A percentile compares a stretch with the other conserved stretches of the same genome.
Evolutionary conservation across 75 land plant species (phyloP).

Genomic region (Sequoia sempervirens): DNA sequence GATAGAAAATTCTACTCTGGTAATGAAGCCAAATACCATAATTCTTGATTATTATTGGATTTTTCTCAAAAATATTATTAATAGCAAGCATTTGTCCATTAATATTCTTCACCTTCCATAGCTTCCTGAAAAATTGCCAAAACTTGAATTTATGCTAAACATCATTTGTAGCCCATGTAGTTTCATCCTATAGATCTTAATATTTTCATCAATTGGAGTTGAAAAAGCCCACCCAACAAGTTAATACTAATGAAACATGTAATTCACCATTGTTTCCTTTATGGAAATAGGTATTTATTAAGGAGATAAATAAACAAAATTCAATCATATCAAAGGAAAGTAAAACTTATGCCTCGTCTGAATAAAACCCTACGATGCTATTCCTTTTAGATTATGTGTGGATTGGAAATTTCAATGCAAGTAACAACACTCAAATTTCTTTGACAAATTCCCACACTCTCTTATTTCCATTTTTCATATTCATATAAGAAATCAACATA

Average conservation of each 20-base stretch:
- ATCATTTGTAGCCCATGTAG: conserved; percentile 53
- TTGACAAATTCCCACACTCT: no score
- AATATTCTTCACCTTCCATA: conserved; percentile 82
- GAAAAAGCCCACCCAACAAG: conserved; percentile 52
- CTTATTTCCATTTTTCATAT: no score
- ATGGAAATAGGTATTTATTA: no score
- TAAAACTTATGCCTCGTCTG: no score
- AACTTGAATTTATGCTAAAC: conserved; percentile 59
- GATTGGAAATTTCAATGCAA: no score
- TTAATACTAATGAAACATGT: conserved; percentile 53
- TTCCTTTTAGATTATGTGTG: no score
- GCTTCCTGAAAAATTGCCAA: conserved; percentile 73
- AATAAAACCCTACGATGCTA: no score
- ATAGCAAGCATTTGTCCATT: conserved; percentile 86
- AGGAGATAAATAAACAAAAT: no score
- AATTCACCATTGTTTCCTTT: no score
- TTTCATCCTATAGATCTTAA: conserved; percentile 52
- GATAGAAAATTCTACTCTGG: conserved; percentile 70
- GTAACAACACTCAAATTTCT: no score
- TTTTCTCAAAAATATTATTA: conserved; percentile 77
- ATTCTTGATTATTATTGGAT: conserved; percentile 66
- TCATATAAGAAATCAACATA: no score
- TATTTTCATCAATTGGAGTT: conserved; percentile 35
- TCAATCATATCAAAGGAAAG: no score
- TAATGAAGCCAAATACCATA: conserved; percentile 70